phyloP scores from a whole-genome alignment of 495 filamentous ascomycete genomes.

The Parathielavia hyrcaniae region DNA sequence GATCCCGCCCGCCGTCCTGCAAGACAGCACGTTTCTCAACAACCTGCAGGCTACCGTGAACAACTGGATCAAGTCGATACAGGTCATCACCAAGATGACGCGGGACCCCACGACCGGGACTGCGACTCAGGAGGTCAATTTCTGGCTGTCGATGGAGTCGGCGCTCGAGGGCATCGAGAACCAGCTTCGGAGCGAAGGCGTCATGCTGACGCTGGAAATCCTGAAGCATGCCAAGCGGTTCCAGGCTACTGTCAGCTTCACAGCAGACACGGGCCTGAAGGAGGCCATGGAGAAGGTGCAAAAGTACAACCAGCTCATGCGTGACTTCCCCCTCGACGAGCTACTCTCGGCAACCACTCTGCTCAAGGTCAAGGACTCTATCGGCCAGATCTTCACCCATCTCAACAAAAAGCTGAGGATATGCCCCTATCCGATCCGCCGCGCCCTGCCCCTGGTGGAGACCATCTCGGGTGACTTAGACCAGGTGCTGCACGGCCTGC shows the following conservation, averaged over 20 bases:
- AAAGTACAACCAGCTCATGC: constrained; percentile 97
- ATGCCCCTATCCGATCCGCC: constrained; percentile 85
- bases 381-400: constrained; percentile 81
- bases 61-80: constrained; percentile 96
- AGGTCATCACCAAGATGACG: constrained; percentile 91
- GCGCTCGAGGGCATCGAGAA: constrained; percentile 83
- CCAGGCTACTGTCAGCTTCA: constrained; percentile 92
- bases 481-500: constrained; percentile 70
- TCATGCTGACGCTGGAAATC: constrained; percentile 86
- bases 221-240: constrained; percentile 93
- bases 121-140: constrained; percentile 95
- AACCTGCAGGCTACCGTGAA: constrained; percentile 89
- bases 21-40: constrained; percentile 87
- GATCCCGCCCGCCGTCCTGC: constrained; percentile 62
- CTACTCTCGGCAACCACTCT: constrained; percentile 85
- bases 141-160: constrained; percentile 94
- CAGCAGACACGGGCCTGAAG: constrained; percentile 87
- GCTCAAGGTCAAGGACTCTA: constrained; percentile 81
- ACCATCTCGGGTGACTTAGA: constrained; percentile 96
- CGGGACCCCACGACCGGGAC: constrained; percentile 82
- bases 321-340: constrained; percentile 94
- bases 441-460: constrained; percentile 89
- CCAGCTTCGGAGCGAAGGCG: constrained; percentile 81
- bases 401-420: constrained; percentile 95
- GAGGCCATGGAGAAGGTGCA: constrained; percentile 92